Percentiles rank a stretch among this genome's conserved stretches.
These are phyloP conservation scores for Vanrija sp. DNA, from an alignment of 1,284 basidiomycete species.

Conservation along the genomic window DNA sequence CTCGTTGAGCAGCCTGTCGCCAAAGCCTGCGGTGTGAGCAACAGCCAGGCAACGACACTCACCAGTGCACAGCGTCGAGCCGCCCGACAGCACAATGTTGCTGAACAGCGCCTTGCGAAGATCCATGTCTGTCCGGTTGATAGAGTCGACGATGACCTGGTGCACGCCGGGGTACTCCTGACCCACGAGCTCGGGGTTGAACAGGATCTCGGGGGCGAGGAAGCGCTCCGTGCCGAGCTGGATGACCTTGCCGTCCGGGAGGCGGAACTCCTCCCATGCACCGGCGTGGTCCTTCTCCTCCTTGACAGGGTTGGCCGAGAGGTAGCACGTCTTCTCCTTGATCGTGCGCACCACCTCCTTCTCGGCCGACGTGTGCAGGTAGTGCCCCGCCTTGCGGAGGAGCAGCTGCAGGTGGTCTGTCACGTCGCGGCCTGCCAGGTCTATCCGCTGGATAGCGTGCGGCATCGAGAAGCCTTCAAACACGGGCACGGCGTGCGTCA, in stretches of 20 bases:
- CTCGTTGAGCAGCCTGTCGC: conserved; percentile 90
- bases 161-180: conserved; percentile 96
- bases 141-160: conserved; percentile 62
- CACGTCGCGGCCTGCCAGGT: conserved; percentile 93
- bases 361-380: conserved; percentile 94
- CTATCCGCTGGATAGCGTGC: conserved; percentile 91
- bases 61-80: conserved; percentile 92
- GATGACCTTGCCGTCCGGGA: conserved; percentile 93
- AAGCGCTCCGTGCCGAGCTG: conserved; percentile 93
- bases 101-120: conserved; percentile 91
- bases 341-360: conserved; percentile 95
- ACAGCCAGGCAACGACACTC: conserved; percentile 17
- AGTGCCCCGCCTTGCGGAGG: conserved; percentile 88
- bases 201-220: conserved; percentile 94
- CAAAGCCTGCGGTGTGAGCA: conserved; percentile 65
- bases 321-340: conserved; percentile 97
- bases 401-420: conserved; percentile 94
- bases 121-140: conserved; percentile 61
- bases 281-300: conserved; percentile 85
- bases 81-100: conserved; percentile 95
- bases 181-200: conserved; percentile 95
- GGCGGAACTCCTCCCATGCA: conserved; percentile 79
- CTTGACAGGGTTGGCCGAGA: conserved; percentile 83
- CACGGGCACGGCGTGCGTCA: conserved; percentile 97
- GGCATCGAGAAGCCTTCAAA: conserved; percentile 99